Conservation (phyloP, 2,329 filamentous ascomycete genomes). For the Aspergillus sp. region DNA sequence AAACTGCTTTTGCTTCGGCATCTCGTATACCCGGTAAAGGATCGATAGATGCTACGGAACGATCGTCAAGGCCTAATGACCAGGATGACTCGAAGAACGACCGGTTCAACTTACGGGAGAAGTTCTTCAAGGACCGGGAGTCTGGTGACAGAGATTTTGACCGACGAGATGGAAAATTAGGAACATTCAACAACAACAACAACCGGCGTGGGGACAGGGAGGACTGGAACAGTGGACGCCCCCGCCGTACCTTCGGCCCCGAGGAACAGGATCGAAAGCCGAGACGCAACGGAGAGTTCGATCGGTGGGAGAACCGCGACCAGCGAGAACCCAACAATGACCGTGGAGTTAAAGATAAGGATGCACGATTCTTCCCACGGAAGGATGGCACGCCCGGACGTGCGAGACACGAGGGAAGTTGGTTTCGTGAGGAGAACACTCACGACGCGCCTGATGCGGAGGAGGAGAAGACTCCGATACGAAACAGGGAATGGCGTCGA, state of each 20-base stretch:
- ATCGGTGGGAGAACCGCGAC: constrained; percentile 54
- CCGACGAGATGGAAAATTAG: constrained; percentile 39
- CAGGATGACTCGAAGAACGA: constrained; percentile 61
- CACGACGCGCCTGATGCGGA: constrained; percentile 41
- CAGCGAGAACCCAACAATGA: constrained; percentile 55
- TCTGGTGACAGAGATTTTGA: constrained; percentile 39
- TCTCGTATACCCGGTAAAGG: constrained; percentile 57
- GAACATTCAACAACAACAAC: constrained; percentile 25
- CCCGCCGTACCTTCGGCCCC: constrained; percentile 42
- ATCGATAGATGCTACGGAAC: constrained; percentile 48
- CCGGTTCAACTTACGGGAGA: constrained; percentile 62
- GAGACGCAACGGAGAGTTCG: constrained; percentile 46
- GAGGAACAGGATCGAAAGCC: constrained; percentile 46
- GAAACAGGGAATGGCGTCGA: constrained; percentile 67
- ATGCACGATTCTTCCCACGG: constrained; percentile 56
- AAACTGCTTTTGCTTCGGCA: constrained; percentile 77
- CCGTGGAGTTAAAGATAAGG: constrained; percentile 56
- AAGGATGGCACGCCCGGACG: constrained; percentile 63
- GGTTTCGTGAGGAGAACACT: constrained; percentile 64
- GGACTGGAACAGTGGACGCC: constrained; percentile 44
- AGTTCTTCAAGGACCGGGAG: constrained; percentile 43
- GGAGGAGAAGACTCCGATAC: constrained; percentile 50
- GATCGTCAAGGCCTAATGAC: constrained; percentile 50
- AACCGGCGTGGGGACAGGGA: constrained; percentile 43
- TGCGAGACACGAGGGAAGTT: constrained; percentile 69